A percentile compares a stretch with the other conserved stretches of the same genome.
phyloP scores from a whole-genome alignment of 1,284 basidiomycete species.

The Mixia osmundae region DNA sequence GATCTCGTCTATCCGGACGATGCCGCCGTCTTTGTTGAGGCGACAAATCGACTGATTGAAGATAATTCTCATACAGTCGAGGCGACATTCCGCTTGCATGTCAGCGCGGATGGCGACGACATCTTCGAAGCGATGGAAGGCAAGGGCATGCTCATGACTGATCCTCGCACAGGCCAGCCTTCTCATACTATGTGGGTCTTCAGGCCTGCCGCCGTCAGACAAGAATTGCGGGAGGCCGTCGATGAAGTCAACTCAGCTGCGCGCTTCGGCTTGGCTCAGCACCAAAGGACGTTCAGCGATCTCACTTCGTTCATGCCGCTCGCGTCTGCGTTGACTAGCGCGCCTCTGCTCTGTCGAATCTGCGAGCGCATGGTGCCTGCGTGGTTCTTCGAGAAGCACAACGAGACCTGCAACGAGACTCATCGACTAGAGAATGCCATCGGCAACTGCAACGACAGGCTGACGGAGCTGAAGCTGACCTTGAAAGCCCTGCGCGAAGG shows the following conservation, averaged over 20 bases:
- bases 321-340: conserved; percentile 46
- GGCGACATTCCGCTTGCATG: conserved; percentile 61
- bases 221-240: conserved; percentile 1
- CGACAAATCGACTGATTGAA: conserved; percentile 57
- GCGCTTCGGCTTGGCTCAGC: conserved; percentile 15
- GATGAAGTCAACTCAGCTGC: conserved; percentile 12
- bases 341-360: conserved; percentile 87
- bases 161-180: conserved; percentile 48
- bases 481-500: too few species aligned
- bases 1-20: conserved; percentile 62
- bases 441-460: conserved; percentile 72
- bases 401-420: conserved; percentile 92
- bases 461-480: too few species aligned
- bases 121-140: conserved; percentile 46
- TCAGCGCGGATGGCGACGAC: conserved; percentile 34
- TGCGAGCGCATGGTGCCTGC: conserved; percentile 91
- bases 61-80: conserved; percentile 91
- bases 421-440: conserved; percentile 94
- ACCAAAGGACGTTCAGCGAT: conserved; percentile 16
- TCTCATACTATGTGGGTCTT: conserved; percentile 99
- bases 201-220: conserved; percentile 35
- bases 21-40: conserved; percentile 62
- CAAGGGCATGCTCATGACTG: conserved; percentile 92
- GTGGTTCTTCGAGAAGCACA: conserved; percentile 99
- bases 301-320: conserved; percentile 27